These are phyloP conservation scores for Solanum medicagineum DNA, from an alignment of 257 asterid genomes.

Conservation along the genomic window DNA sequence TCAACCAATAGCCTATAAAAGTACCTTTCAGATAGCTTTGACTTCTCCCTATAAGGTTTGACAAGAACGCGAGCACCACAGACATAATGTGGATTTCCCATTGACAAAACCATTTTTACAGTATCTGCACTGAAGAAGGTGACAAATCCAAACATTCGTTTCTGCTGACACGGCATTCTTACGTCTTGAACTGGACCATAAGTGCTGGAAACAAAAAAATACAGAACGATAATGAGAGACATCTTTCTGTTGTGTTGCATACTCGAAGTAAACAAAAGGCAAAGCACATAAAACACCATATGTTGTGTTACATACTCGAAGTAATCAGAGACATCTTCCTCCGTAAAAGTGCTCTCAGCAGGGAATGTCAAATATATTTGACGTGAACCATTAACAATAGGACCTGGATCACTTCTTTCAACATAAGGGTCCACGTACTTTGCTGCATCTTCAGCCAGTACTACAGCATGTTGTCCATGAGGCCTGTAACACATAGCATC, in stretches of 20 bases:
- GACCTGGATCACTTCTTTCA: conserved; percentile 71
- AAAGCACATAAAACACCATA: not conserved
- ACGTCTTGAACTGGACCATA: conserved; percentile 89
- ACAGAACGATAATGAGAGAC: not conserved
- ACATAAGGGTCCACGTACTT: conserved; percentile 38
- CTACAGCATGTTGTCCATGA: conserved; percentile 83
- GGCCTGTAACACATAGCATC: conserved; percentile 33
- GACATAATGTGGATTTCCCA: conserved; percentile 79
- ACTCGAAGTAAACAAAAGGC: not conserved
- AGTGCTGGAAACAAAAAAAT: conserved; percentile 24
- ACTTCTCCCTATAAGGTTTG: conserved; percentile 80
- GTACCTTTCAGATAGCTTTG: conserved; percentile 57
- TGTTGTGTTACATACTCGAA: conserved; percentile 30
- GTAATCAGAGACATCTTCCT: conserved; percentile 70
- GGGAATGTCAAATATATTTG: conserved; percentile 89
- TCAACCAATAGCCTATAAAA: not conserved
- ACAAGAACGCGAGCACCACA: conserved; percentile 91
- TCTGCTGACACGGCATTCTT: conserved; percentile 82
- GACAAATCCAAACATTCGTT: conserved; percentile 88
- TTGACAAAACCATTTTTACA: conserved; percentile 51
- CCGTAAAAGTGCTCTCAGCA: conserved; percentile 68
- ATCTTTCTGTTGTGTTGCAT: not conserved
- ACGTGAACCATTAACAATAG: conserved; percentile 49
- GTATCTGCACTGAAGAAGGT: conserved; percentile 59
- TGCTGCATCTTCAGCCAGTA: conserved; percentile 63